Evolutionary conservation across 345 rosid species (phyloP).

Genomic region (Viola odorata): DNA sequence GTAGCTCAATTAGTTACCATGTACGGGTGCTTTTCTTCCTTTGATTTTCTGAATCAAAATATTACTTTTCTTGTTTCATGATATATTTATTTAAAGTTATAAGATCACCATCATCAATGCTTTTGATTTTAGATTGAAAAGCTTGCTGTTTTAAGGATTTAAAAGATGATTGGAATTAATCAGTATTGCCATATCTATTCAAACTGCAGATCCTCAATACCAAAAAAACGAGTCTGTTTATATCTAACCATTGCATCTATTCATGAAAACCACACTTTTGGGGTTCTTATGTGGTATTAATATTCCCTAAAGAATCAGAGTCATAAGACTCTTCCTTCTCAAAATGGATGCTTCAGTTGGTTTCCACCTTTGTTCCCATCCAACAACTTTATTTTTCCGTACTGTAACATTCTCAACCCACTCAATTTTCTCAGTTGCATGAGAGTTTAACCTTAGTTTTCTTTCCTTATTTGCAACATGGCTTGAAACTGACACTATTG

Average conservation of each 20-base stretch:
- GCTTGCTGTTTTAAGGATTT: too few relatives aligned
- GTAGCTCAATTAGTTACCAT: constrained; percentile 91
- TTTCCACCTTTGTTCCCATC: not conserved
- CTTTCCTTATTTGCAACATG: not conserved
- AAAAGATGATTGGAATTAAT: not conserved
- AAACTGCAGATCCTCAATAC: constrained; percentile 4
- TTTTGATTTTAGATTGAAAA: too few relatives aligned
- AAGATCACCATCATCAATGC: not conserved
- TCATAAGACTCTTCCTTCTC: not conserved
- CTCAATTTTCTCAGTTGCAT: not conserved
- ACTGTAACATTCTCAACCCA: not conserved
- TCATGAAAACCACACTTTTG: not conserved
- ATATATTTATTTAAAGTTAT: not conserved
- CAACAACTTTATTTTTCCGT: not conserved
- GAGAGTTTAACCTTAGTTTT: not conserved
- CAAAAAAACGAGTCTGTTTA: too few relatives aligned
- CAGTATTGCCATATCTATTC: not conserved
- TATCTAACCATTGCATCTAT: too few relatives aligned
- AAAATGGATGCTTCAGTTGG: not conserved
- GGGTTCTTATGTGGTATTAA: not conserved
- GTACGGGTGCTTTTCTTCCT: constrained; percentile 41
- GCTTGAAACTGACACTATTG: not conserved
- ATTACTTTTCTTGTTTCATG: not conserved
- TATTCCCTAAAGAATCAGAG: not conserved
- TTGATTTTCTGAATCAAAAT: constrained; percentile 1